Evolutionary conservation across 1,284 basidiomycete species (phyloP), one percentile per base, ranked within the genome.

Genomic region (Fomitopsis betulina): DNA sequence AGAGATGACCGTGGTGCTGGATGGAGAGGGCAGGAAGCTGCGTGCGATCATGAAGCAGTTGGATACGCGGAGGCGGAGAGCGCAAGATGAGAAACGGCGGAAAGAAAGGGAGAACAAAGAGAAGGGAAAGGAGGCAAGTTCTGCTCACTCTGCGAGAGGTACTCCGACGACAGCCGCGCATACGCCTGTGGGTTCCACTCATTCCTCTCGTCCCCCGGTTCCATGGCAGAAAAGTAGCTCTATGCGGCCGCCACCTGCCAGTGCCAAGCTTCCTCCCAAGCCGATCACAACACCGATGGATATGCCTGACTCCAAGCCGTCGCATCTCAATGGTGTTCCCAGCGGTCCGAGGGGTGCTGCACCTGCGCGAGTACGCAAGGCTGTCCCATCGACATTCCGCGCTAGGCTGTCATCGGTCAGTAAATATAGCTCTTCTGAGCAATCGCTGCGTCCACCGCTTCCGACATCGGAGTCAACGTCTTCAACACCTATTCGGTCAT

Each of bases 31-130:
- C 12, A 70, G 74, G 63, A 78, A 77, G 62, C 63, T 87, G 62
- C 81, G 77, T 60, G 84, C 84, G 4, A 79, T 88, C 38, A 62
- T 87, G 68, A 82, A 76, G 63, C 83, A 85, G 70, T 64, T 87
- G 61, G 84, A 87, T 10, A 80, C 79, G 47, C 73, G 78, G 63
- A 79, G 78, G 68, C 77, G 75, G 66, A 68, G 74, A 53, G 81
- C 82, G 57, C 72, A 74, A 61, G 77, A 84, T 61, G 79, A 81
- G 68, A 79, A 76, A 70, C 67, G 74, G 65, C 72, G 73, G 65
- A 60, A 66, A 58, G 72, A 74, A 60, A 70, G 72, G 61, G 76
- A 72, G 42, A 65, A 67, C 58, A 21, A 19, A 7, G 72, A 69
- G 56, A 54, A 63, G 53, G 30, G 59, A 51, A 63, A 56, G 60